These are phyloP conservation scores for Podila clonocystis DNA, from an alignment of 192 early-diverging fungal genomes.

Conservation along the genomic window DNA sequence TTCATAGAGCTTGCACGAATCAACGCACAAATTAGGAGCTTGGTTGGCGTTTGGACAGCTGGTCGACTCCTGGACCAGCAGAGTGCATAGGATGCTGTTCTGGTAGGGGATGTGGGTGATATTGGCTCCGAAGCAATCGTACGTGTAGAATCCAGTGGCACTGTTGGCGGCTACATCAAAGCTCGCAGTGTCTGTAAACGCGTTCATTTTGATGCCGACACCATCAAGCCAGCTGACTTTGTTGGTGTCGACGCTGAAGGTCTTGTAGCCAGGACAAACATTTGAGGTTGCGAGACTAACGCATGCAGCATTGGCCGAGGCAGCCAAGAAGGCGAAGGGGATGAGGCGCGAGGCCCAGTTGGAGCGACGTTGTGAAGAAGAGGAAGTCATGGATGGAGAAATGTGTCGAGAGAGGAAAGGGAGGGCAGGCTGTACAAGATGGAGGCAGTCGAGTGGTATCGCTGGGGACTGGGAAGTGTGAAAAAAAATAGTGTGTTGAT, in stretches of 20 bases:
- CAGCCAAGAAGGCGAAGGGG: conserved; percentile 16
- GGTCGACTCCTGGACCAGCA: not conserved
- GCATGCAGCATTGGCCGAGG: conserved; percentile 14
- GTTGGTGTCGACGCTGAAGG: conserved; percentile 5
- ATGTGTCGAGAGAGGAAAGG: not conserved
- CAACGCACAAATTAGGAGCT: conserved; percentile 2
- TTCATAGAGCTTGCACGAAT: conserved; percentile 19
- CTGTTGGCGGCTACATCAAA: conserved; percentile 19
- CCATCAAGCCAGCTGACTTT: not conserved
- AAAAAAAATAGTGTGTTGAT: not conserved
- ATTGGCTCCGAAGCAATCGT: conserved; percentile 10
- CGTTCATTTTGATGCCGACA: conserved; percentile 10
- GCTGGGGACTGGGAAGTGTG: not conserved
- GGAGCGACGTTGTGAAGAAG: conserved; percentile 12
- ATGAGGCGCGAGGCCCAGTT: conserved; percentile 23
- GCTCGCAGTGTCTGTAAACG: conserved; percentile 3
- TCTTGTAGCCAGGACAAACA: conserved; percentile 15
- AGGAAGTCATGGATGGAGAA: not conserved
- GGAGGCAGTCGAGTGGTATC: not conserved
- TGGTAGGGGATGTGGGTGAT: conserved; percentile 19
- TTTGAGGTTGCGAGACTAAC: conserved; percentile 8
- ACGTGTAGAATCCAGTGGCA: conserved; percentile 2
- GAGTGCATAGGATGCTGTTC: conserved; percentile 18
- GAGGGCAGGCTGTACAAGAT: not conserved
- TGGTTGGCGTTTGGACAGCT: not conserved